phyloP scores from a whole-genome alignment of 306 rosid species.

The Sechiopsis laciniata region DNA sequence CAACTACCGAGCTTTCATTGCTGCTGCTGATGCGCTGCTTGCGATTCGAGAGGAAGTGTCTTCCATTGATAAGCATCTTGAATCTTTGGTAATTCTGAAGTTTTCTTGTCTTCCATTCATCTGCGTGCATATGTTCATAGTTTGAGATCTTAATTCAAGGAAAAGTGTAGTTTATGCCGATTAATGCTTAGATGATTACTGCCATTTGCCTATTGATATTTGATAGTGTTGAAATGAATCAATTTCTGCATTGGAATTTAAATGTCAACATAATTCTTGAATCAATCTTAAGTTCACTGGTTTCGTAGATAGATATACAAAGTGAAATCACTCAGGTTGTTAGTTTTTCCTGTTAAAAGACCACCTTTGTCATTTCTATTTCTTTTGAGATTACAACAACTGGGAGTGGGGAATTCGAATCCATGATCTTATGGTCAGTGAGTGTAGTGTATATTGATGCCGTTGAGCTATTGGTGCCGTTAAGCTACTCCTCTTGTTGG shows the following conservation, averaged over 20 bases:
- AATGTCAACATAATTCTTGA: background rate
- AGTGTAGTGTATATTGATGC: too few species aligned
- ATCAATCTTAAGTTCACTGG: background rate
- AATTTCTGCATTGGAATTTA: background rate
- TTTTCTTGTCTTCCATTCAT: background rate
- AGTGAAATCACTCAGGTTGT: background rate
- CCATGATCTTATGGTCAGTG: too few species aligned
- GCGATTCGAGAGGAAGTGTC: constrained; percentile 82
- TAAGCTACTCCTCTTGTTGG: too few species aligned
- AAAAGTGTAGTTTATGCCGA: background rate
- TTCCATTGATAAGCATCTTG: constrained; percentile 49
- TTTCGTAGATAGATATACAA: background rate
- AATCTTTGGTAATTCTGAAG: constrained; percentile 37
- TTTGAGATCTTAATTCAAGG: background rate
- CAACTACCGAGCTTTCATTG: constrained; percentile 79
- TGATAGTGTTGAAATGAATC: background rate
- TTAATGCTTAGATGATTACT: background rate
- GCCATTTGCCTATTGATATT: background rate
- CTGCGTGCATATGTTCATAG: background rate
- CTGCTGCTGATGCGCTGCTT: constrained; percentile 83
- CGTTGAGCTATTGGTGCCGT: too few species aligned
- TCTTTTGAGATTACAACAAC: too few species aligned
- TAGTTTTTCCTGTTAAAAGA: background rate
- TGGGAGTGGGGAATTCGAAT: too few species aligned
- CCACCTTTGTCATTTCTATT: too few species aligned